A percentile compares a stretch with the other conserved stretches of the same genome.
These are phyloP conservation scores for Rhizopogon roseolus DNA, from an alignment of 768 basidiomycete species.

Conservation along the genomic window DNA sequence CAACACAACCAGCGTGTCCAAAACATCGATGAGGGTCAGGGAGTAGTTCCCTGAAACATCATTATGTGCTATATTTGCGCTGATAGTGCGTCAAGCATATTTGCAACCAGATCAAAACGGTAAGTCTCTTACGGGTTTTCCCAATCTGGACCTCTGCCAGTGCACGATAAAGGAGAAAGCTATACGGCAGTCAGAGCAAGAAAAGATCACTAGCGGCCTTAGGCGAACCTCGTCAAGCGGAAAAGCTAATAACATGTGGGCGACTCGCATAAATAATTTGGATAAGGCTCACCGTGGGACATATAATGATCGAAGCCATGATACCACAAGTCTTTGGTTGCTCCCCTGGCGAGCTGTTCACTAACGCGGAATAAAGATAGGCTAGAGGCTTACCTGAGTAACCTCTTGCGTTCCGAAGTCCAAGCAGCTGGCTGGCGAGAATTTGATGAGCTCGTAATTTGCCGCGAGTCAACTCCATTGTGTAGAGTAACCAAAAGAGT, in stretches of 20 bases:
- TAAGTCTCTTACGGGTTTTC: slow-evolving; percentile 63
- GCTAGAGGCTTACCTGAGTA: slow-evolving; percentile 42
- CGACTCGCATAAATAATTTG: background rate
- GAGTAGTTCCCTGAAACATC: slow-evolving; percentile 96
- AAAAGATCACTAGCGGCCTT: background rate
- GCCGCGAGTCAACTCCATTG: slow-evolving; percentile 9
- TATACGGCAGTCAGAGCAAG: slow-evolving; percentile 22
- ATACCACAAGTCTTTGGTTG: slow-evolving; percentile 77
- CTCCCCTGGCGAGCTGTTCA: slow-evolving; percentile 42
- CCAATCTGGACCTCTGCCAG: slow-evolving; percentile 86
- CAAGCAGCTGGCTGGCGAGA: slow-evolving; percentile 33
- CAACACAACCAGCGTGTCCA: slow-evolving; percentile 90
- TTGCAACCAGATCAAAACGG: slow-evolving; percentile 1
- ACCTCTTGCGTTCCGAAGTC: slow-evolving; percentile 53
- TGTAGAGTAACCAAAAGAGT: slow-evolving; percentile 35
- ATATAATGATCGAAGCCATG: slow-evolving; percentile 91
- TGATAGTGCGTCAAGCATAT: slow-evolving; percentile 19
- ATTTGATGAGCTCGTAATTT: slow-evolving; percentile 8
- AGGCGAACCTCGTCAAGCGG: slow-evolving; percentile 72
- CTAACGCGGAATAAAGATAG: background rate
- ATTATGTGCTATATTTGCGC: slow-evolving; percentile 74
- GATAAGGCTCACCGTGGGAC: slow-evolving; percentile 55
- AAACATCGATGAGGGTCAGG: slow-evolving; percentile 72
- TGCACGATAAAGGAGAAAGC: slow-evolving; percentile 87
- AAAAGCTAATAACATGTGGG: slow-evolving; percentile 52